Evolutionary conservation across 257 asterid species (phyloP).

Genomic region (Lithospermum erythrorhizon): DNA sequence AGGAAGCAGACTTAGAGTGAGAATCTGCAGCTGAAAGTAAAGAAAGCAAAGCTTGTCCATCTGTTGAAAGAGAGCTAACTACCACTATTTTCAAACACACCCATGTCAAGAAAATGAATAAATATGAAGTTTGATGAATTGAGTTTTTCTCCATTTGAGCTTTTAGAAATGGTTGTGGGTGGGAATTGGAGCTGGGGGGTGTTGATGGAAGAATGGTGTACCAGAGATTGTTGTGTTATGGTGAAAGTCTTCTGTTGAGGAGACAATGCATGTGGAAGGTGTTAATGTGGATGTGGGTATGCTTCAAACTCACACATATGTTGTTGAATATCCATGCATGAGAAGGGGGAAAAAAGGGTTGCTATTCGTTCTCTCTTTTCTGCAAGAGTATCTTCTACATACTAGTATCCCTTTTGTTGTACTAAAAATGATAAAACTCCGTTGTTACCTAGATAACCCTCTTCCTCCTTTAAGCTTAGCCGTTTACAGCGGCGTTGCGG

Average conservation of each 20-base stretch:
- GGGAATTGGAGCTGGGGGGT: no score
- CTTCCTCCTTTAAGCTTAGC: constrained; percentile 25
- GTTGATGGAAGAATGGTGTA: background rate
- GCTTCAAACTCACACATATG: constrained; percentile 36
- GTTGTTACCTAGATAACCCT: no score
- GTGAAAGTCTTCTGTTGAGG: constrained; percentile 26
- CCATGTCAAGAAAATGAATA: constrained; percentile 22
- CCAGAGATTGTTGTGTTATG: background rate
- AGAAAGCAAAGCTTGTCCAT: constrained; percentile 79
- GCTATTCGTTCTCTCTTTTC: constrained; percentile 3
- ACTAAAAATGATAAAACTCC: constrained; percentile 16
- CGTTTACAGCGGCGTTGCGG: constrained; percentile 29
- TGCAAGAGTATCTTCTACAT: constrained; percentile 2
- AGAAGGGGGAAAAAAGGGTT: constrained; percentile 8
- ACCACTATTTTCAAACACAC: constrained; percentile 6
- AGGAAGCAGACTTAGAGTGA: constrained; percentile 41
- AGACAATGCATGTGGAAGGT: constrained; percentile 48
- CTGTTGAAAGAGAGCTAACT: constrained; percentile 48
- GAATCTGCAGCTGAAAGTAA: constrained; percentile 51
- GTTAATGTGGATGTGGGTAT: constrained; percentile 9
- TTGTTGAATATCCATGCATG: constrained; percentile 37
- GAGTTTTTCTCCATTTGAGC: constrained; percentile 32
- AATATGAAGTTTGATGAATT: constrained; percentile 2
- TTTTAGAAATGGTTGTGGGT: constrained; percentile 4
- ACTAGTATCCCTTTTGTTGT: constrained; percentile 8